Evolutionary conservation across 2,329 filamentous ascomycete species (phyloP).

Genomic region (Hypoxylon sp.): DNA sequence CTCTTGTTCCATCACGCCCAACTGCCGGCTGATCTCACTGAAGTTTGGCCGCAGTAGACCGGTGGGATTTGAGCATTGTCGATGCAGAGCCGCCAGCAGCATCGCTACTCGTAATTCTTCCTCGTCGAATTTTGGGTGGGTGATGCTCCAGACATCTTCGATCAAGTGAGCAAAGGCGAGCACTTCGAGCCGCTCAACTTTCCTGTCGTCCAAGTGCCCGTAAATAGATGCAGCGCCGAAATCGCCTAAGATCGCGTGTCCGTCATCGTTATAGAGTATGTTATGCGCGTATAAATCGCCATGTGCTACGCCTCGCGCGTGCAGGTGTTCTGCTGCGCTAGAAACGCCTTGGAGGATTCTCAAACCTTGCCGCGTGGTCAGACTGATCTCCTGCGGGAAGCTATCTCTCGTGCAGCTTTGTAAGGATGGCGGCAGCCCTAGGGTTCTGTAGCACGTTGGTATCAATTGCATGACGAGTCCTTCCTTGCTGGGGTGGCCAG

Average conservation of each 20-base stretch:
- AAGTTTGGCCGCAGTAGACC: conserved; percentile 54
- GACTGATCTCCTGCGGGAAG: conserved; percentile 52
- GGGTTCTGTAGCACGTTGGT: conserved; percentile 57
- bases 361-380: conserved; percentile 52
- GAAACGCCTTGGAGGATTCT: conserved; percentile 58
- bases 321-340: conserved; percentile 59
- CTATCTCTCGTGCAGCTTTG: conserved; percentile 62
- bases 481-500: conserved; percentile 56
- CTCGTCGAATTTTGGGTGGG: conserved; percentile 40
- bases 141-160: conserved; percentile 59
- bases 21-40: conserved; percentile 48
- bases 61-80: conserved; percentile 46
- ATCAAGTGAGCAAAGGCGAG: conserved; percentile 63
- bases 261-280: conserved; percentile 57
- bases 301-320: conserved; percentile 59
- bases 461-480: conserved; percentile 64
- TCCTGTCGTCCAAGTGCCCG: conserved; percentile 41
- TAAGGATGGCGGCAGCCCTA: conserved; percentile 60
- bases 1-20: conserved; percentile 36
- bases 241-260: conserved; percentile 61
- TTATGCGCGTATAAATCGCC: conserved; percentile 65
- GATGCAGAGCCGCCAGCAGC: conserved; percentile 49
- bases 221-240: conserved; percentile 64
- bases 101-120: conserved; percentile 31
- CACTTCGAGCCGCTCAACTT: conserved; percentile 61